These are phyloP conservation scores for Malus hybrid DNA, from an alignment of 331 rosid genomes.

Conservation along the genomic window DNA sequence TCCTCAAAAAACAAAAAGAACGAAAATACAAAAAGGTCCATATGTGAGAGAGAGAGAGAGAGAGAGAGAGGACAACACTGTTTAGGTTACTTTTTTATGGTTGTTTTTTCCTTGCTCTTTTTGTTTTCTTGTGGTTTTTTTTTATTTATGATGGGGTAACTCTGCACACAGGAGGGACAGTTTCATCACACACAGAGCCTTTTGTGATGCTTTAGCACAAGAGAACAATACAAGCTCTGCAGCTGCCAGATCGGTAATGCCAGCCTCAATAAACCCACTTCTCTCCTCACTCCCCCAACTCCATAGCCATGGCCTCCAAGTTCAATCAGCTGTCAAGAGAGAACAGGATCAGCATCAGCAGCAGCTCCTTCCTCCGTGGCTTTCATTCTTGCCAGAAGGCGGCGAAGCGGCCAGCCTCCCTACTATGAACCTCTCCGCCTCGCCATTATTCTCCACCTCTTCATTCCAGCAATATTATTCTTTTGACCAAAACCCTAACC, in stretches of 20 bases:
- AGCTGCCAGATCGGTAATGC: constrained; percentile 6
- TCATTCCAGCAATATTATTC: constrained; percentile 1
- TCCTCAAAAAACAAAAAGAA: constrained; percentile 3
- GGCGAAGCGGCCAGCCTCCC: background rate
- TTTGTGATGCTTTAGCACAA: constrained; percentile 71
- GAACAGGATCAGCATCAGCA: constrained; percentile 25
- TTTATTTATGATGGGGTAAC: background rate
- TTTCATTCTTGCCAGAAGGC: background rate
- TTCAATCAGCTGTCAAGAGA: constrained; percentile 26
- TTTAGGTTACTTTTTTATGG: background rate
- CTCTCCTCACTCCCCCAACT: constrained; percentile 31
- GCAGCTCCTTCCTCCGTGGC: constrained; percentile 13
- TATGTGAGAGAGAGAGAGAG: background rate
- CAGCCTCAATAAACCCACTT: constrained; percentile 29
- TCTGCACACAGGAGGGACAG: constrained; percentile 57
- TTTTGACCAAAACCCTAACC: constrained; percentile 58
- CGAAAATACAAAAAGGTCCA: constrained; percentile 6
- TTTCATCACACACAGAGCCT: constrained; percentile 76
- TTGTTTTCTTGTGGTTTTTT: constrained; percentile 28
- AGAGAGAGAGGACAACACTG: constrained; percentile 1
- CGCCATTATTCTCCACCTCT: constrained; percentile 9
- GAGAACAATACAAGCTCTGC: constrained; percentile 29
- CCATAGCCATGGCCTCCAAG: constrained; percentile 20
- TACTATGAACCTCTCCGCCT: background rate
- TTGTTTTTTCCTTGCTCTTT: constrained; percentile 4